Conservation (phyloP, 1,284 basidiomycete genomes). For the Hymenochaete sp. region DNA sequence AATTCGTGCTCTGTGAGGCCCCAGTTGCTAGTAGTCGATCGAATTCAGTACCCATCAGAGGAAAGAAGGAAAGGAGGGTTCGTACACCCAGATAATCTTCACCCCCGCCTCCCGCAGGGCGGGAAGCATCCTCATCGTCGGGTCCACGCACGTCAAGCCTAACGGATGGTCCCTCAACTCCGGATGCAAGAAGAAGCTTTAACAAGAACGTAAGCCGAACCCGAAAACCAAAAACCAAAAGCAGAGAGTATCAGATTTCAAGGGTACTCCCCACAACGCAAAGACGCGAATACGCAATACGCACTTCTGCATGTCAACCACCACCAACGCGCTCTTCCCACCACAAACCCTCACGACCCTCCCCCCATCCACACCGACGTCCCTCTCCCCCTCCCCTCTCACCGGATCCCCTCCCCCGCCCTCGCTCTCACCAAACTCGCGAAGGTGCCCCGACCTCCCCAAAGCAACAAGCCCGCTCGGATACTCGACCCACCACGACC, state of each 20-base stretch:
- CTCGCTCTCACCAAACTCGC: conserved; percentile 12
- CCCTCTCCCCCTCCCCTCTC: conserved; percentile 34
- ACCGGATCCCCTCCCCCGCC: conserved; percentile 24
- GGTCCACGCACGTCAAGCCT: conserved; percentile 51
- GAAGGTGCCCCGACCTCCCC: conserved; percentile 38
- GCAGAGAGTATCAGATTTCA: background rate
- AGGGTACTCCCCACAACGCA: background rate
- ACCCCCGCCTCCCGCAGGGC: conserved; percentile 42
- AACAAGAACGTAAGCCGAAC: background rate
- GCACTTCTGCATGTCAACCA: conserved; percentile 71
- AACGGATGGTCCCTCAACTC: conserved; percentile 47
- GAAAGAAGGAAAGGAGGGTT: conserved; percentile 12
- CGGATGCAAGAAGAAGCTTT: conserved; percentile 58
- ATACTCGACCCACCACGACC: conserved; percentile 61
- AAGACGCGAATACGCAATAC: conserved; percentile 16
- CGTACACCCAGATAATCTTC: conserved; percentile 62
- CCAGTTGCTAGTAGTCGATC: conserved; percentile 46
- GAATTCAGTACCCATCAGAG: conserved; percentile 2
- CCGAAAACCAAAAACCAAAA: background rate
- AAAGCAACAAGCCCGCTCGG: conserved; percentile 55
- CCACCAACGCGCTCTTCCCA: conserved; percentile 44
- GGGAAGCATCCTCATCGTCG: conserved; percentile 42
- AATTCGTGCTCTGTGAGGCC: conserved; percentile 58
- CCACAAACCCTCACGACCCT: conserved; percentile 44
- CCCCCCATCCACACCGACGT: conserved; percentile 45